Evolutionary conservation across 495 filamentous ascomycete species (phyloP).

Genomic region (Xylaria cubensis): DNA sequence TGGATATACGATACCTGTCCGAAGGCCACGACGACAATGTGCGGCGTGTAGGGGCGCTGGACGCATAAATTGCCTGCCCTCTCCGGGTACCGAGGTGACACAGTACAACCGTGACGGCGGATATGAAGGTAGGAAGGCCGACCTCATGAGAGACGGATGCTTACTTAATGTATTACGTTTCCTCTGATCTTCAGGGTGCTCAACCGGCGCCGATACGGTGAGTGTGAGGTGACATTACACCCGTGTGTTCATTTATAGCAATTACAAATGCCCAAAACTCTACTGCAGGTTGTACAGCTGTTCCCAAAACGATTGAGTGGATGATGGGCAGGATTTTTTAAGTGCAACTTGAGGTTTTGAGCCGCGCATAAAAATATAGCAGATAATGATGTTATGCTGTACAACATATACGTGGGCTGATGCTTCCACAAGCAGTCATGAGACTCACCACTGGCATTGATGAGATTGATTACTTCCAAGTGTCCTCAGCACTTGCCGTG

Average conservation of each 20-base stretch:
- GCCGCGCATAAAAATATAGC: background rate
- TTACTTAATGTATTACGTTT: background rate
- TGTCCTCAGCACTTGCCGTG: background rate
- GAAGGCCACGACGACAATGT: background rate
- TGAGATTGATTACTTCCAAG: background rate
- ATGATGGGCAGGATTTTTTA: background rate
- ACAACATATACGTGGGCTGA: conserved; percentile 1
- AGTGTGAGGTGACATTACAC: background rate
- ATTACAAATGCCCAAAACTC: background rate
- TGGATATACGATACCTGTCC: background rate
- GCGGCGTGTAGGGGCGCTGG: background rate
- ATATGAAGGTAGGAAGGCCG: background rate
- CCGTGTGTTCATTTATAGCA: background rate
- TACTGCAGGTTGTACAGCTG: background rate
- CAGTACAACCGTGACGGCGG: conserved; percentile 1
- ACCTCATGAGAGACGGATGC: background rate
- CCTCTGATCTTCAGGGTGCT: background rate
- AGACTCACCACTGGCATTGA: conserved; percentile 4
- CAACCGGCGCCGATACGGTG: background rate
- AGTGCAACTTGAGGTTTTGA: background rate
- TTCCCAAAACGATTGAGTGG: background rate
- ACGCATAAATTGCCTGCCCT: background rate
- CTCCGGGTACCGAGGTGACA: background rate
- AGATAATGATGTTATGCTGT: background rate
- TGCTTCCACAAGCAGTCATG: background rate